These are phyloP conservation scores for Alternaria sp. DNA, from an alignment of 2,329 filamentous ascomycete genomes.

Conservation along the genomic window DNA sequence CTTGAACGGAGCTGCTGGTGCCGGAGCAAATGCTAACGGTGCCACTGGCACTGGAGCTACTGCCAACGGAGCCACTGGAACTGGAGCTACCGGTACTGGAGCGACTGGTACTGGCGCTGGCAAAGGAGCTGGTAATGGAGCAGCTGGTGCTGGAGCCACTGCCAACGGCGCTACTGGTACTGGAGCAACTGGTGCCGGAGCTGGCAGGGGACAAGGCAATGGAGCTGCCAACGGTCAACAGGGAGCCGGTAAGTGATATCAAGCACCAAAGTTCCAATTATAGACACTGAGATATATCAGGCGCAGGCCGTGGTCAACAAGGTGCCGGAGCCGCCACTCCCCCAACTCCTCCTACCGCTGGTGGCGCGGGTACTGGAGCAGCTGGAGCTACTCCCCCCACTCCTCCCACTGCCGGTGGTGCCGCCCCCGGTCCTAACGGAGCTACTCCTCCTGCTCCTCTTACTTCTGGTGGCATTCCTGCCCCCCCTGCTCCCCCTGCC, in stretches of 20 bases:
- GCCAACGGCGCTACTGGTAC: not conserved
- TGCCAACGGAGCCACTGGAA: conserved; percentile 2
- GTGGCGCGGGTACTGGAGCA: not conserved
- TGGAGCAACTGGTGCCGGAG: not conserved
- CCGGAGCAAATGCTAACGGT: not conserved
- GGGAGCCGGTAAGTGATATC: not conserved
- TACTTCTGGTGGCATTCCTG: not conserved
- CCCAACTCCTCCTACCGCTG: not conserved
- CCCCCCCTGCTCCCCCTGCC: not conserved
- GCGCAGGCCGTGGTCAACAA: not conserved
- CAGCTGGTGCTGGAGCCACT: conserved; percentile 2
- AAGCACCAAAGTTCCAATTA: accelerated
- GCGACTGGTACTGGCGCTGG: not conserved
- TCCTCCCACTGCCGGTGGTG: not conserved
- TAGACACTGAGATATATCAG: not conserved
- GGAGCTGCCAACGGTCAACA: not conserved
- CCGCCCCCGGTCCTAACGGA: not conserved
- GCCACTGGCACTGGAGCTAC: not conserved
- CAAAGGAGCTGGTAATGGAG: not conserved
- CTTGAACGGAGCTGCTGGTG: not conserved
- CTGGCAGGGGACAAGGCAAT: not conserved
- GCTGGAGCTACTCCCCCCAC: not conserved
- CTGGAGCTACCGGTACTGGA: not conserved
- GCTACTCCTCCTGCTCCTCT: not conserved
- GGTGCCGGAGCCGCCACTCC: not conserved